These are phyloP conservation scores for Penicillium pulvis DNA, from an alignment of 495 filamentous ascomycete genomes.

Conservation along the genomic window DNA sequence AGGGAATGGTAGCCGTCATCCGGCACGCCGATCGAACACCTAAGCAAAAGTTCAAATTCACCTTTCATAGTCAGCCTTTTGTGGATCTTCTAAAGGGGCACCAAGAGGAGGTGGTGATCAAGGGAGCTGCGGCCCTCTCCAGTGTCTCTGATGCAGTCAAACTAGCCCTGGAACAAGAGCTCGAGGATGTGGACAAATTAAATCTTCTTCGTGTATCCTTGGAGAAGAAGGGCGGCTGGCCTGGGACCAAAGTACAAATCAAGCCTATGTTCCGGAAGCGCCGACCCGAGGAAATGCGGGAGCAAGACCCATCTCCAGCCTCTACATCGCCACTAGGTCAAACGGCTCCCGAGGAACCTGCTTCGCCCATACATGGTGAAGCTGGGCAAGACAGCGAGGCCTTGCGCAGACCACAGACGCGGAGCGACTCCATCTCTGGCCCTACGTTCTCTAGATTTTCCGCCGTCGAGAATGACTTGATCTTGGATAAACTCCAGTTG, in stretches of 20 bases:
- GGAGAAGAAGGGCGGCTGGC: slow-evolving; percentile 87
- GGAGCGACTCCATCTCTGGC: slow-evolving; percentile 82
- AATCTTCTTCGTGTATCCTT: slow-evolving; percentile 79
- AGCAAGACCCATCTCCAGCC: slow-evolving; percentile 20
- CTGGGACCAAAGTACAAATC: slow-evolving; percentile 97
- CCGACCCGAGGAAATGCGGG: slow-evolving; percentile 58
- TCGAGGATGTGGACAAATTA: slow-evolving; percentile 87
- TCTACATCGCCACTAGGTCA: slow-evolving; percentile 15
- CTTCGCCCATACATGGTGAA: slow-evolving; percentile 25
- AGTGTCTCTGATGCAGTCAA: slow-evolving; percentile 87
- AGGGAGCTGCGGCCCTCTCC: slow-evolving; percentile 85
- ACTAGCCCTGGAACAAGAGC: slow-evolving; percentile 68
- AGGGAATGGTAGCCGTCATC: slow-evolving; percentile 97
- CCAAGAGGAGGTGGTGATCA: slow-evolving; percentile 92
- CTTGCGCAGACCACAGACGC: slow-evolving; percentile 47
- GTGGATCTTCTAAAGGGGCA: slow-evolving; percentile 92
- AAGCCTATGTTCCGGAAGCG: slow-evolving; percentile 96
- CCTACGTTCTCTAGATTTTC: slow-evolving; percentile 88
- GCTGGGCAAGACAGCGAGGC: slow-evolving; percentile 26
- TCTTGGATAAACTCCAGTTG: slow-evolving; percentile 92
- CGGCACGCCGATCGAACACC: slow-evolving; percentile 95
- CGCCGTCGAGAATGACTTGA: slow-evolving; percentile 82
- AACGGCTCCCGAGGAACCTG: slow-evolving; percentile 21
- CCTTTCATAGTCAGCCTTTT: slow-evolving; percentile 95
- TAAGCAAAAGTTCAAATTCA: slow-evolving; percentile 99